phyloP scores from a whole-genome alignment of 2,329 filamentous ascomycete genomes.

The Diaporthe velutina region DNA sequence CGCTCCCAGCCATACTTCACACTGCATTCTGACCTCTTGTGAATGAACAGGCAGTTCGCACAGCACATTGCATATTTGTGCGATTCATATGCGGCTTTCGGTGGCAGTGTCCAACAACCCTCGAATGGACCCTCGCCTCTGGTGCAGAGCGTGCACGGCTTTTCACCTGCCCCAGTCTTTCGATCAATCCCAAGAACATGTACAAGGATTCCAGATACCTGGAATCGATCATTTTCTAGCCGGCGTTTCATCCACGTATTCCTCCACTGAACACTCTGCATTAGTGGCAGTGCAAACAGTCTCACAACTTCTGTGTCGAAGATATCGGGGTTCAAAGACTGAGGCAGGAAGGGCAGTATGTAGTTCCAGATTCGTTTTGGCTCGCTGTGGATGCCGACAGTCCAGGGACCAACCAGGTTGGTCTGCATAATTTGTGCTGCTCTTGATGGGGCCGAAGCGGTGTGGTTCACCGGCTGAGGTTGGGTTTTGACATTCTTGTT shows the following conservation, averaged over 20 bases:
- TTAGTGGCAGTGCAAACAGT: constrained; percentile 23
- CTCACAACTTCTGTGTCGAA: constrained; percentile 1
- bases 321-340: background rate
- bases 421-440: background rate
- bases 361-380: constrained; percentile 36
- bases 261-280: constrained; percentile 28
- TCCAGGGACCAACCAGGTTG: too few species aligned
- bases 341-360: constrained; percentile 33
- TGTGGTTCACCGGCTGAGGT: background rate
- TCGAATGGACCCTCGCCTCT: constrained; percentile 33
- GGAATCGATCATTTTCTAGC: constrained; percentile 23
- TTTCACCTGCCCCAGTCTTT: background rate
- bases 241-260: background rate
- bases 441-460: background rate
- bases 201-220: constrained; percentile 34
- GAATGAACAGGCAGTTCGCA: constrained; percentile 36
- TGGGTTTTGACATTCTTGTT: background rate
- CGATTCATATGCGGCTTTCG: constrained; percentile 6
- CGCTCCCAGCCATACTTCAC: constrained; percentile 31
- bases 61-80: constrained; percentile 11
- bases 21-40: constrained; percentile 28
- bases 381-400: background rate
- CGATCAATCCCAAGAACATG: constrained; percentile 31
- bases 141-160: constrained; percentile 20
- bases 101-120: constrained; percentile 22